phyloP scores from a whole-genome alignment of 1,284 basidiomycete species.

The Porogramme epimiltina region DNA sequence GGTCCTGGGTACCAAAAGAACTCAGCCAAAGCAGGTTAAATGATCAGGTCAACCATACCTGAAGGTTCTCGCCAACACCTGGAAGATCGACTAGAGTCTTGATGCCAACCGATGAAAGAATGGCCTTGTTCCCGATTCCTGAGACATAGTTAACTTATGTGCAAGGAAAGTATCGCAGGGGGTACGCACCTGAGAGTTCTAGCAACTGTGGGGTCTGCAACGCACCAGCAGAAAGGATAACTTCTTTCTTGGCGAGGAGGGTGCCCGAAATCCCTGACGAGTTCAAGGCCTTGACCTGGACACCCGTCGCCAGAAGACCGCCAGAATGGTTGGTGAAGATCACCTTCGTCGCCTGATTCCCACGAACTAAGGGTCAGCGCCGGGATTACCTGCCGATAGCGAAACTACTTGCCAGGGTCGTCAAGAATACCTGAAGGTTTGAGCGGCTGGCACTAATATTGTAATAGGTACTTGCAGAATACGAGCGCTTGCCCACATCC shows the following conservation, averaged over 20 bases:
- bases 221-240: conserved; percentile 26
- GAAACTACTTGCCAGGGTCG: conserved; percentile 9
- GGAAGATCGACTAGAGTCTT: conserved; percentile 23
- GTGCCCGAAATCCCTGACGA: conserved; percentile 7
- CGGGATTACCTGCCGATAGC: not conserved
- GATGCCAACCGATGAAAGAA: conserved; percentile 19
- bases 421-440: conserved; percentile 13
- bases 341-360: conserved; percentile 3
- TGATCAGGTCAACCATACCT: too few species aligned
- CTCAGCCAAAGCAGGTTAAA: too few species aligned
- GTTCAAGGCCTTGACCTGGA: conserved; percentile 13
- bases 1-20: too few species aligned
- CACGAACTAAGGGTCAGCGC: too few species aligned
- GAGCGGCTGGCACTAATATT: conserved; percentile 4
- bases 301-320: conserved; percentile 53
- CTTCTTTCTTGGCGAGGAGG: conserved; percentile 27
- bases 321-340: not conserved
- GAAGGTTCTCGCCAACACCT: conserved; percentile 21
- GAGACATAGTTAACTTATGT: too few species aligned
- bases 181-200: conserved; percentile 24
- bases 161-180: too few species aligned
- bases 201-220: conserved; percentile 29
- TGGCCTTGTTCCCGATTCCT: conserved; percentile 23
- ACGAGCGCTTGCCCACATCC: conserved; percentile 24
- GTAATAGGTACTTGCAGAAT: conserved; percentile 26